Percentiles rank a stretch among this genome's conserved stretches.
Evolutionary conservation across 495 filamentous ascomycete genomes (phyloP).

Genomic region (Neurospora pannonica): DNA sequence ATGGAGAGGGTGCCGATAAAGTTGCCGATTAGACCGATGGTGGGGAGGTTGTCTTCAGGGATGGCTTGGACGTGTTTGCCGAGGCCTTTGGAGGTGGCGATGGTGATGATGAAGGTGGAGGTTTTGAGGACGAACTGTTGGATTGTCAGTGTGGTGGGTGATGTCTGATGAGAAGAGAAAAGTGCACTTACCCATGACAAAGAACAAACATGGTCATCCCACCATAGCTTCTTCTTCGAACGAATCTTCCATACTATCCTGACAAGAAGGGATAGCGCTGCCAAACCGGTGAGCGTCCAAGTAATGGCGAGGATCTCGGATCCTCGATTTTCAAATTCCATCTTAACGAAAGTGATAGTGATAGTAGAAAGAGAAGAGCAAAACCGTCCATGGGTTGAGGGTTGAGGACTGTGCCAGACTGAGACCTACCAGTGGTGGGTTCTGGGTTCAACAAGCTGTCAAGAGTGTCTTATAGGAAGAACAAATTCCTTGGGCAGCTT

Average conservation of each 20-base stretch:
- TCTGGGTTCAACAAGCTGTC: not conserved
- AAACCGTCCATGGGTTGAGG: not conserved
- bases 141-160: not conserved
- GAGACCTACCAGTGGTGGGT: not conserved
- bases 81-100: slow-evolving; percentile 14
- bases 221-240: slow-evolving; percentile 21
- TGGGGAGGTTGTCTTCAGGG: slow-evolving; percentile 6
- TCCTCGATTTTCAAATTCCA: slow-evolving; percentile 13
- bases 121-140: slow-evolving; percentile 14
- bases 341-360: not conserved
- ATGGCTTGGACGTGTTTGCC: slow-evolving; percentile 21
- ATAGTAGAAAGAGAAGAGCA: not conserved
- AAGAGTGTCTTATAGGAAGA: not conserved
- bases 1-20: slow-evolving; percentile 21
- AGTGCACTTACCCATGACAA: slow-evolving; percentile 22
- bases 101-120: slow-evolving; percentile 12
- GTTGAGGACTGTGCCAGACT: not conserved
- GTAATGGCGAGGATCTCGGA: slow-evolving; percentile 12
- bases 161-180: not conserved
- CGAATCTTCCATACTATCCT: slow-evolving; percentile 24
- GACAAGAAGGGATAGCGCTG: slow-evolving; percentile 19
- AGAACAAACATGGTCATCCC: slow-evolving; percentile 28
- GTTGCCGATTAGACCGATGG: slow-evolving; percentile 16
- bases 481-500: not conserved
- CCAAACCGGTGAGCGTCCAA: slow-evolving; percentile 17